Evolutionary conservation across 179 eudicot species (phyloP), one percentile per base, ranked within the genome.

Genomic region (Pouteria campechiana): DNA sequence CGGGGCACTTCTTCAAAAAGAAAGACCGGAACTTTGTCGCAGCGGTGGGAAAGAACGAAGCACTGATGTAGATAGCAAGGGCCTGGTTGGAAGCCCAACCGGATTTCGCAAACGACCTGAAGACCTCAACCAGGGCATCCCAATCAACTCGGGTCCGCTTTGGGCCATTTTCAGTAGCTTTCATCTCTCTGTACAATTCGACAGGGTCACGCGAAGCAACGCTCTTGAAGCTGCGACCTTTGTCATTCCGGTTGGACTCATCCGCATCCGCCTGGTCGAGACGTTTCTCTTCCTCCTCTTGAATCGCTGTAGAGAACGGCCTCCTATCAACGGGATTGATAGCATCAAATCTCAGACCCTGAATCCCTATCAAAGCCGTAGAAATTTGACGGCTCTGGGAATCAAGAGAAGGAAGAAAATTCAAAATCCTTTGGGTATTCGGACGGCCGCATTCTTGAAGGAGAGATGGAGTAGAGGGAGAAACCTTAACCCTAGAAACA

Each of bases 21-120:
- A 81, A 85, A 3, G 6, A 28, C 32, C 60, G 64, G 36, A 81
- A 85, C 42, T 68, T 59, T 30, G 54, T 54, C 0, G 50, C 92
- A 3, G 92, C 93, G 3, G 78, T 64, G 6, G 92, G 92, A 44
- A 73, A 85, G 73, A 81, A 81, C 0, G 84, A 65, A 1, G 75
- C 77, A 32, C 95, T 79, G 38, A 85, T 81, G 30, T 78, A 85
- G 24, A 85, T 69, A 31, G 87, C 87, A 46, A 85, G 64, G 21
- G 95, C 81, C 61, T 85, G 95, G 57, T 75, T 75, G 10, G 72
- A 51, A 20, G 95, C 92, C 95, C 92, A 81, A 32, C 81, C 60
- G 11, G 95, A 85, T 32, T 50, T 53, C 2, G 68, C 32, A 56
- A 81, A 73, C n/a, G 50, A 37, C 32, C 47, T 36, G 38, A 85